These are phyloP conservation scores for Cutaneotrichosporon cavernicola DNA, from an alignment of 1,284 basidiomycete genomes.

Conservation along the genomic window DNA sequence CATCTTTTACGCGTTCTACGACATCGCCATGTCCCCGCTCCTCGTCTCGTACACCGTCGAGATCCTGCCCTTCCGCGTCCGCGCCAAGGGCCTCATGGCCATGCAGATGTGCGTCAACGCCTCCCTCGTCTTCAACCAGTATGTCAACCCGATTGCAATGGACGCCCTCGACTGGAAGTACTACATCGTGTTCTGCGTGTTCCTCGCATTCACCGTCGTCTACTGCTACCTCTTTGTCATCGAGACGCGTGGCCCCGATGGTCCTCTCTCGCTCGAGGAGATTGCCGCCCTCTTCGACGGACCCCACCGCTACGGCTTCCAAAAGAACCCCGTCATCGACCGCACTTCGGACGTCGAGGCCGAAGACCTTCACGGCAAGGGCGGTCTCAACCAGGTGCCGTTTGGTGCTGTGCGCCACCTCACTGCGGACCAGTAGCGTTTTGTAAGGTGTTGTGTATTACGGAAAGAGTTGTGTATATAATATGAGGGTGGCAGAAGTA, in stretches of 20 bases:
- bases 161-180: conserved; percentile 39
- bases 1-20: conserved; percentile 50
- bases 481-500: too few species aligned
- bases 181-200: conserved; percentile 43
- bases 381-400: background rate
- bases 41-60: conserved; percentile 28
- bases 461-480: too few species aligned
- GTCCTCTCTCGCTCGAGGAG: conserved; percentile 47
- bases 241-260: conserved; percentile 40
- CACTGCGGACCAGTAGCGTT: background rate
- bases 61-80: conserved; percentile 52
- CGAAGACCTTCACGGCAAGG: background rate
- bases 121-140: conserved; percentile 49
- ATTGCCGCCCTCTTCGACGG: conserved; percentile 38
- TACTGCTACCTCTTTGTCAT: conserved; percentile 49
- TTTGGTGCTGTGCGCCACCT: background rate
- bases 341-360: conserved; percentile 6
- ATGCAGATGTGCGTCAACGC: conserved; percentile 45
- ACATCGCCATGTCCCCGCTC: conserved; percentile 51
- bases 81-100: conserved; percentile 74
- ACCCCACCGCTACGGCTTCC: conserved; percentile 21
- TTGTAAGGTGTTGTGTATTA: background rate
- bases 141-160: conserved; percentile 48
- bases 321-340: conserved; percentile 15
- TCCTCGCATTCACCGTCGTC: conserved; percentile 47